Evolutionary conservation across 2,329 filamentous ascomycete species (phyloP).

Genomic region (Penicillium aurantiogriseum): DNA sequence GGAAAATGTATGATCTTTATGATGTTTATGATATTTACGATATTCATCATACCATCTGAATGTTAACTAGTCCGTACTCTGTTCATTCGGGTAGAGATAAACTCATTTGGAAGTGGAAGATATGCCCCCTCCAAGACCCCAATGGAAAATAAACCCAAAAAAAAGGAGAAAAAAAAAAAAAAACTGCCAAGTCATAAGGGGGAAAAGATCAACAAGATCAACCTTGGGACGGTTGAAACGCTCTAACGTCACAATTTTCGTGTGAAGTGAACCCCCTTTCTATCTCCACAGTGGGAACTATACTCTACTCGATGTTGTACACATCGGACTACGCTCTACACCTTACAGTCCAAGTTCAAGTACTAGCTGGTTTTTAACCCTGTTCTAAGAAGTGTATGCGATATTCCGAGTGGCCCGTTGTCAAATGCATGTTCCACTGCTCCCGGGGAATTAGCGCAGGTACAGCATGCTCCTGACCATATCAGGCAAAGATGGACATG

Average conservation of each 20-base stretch:
- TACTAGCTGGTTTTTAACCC: neutral
- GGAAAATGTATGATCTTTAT: slow-evolving; percentile 11
- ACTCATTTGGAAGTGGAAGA: neutral
- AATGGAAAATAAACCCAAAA: neutral
- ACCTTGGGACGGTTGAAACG: neutral
- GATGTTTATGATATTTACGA: neutral
- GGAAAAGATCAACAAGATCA: slow-evolving; percentile 2
- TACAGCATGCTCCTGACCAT: slow-evolving; percentile 7
- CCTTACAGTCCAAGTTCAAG: neutral
- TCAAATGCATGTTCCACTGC: neutral
- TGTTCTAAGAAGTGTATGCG: neutral
- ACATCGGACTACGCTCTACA: neutral
- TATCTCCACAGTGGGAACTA: neutral
- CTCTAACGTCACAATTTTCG: neutral
- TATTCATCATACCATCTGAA: neutral
- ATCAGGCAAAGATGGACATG: slow-evolving; percentile 10
- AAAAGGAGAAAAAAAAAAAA: neutral
- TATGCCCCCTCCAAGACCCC: neutral
- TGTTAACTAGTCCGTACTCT: neutral
- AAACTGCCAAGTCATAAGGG: slow-evolving; percentile 1
- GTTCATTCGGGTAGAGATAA: neutral
- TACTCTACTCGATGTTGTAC: neutral
- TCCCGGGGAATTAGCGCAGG: slow-evolving; percentile 12
- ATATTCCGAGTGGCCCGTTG: slow-evolving; percentile 14
- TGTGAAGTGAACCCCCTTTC: neutral